These are phyloP conservation scores for Lanzia echinophila DNA, from an alignment of 2,329 filamentous ascomycete genomes.

Conservation along the genomic window DNA sequence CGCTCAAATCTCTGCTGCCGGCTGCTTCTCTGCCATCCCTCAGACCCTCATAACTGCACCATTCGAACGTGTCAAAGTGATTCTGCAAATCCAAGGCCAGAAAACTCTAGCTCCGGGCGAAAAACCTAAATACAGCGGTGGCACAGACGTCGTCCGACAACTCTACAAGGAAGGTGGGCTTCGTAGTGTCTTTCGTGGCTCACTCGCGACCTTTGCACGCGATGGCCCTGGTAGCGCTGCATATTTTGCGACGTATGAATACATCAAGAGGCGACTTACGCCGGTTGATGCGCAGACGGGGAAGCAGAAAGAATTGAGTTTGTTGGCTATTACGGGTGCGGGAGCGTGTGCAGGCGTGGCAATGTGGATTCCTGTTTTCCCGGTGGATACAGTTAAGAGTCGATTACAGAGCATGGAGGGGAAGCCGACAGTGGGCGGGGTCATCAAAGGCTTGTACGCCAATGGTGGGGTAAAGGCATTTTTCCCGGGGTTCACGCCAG, in stretches of 20 bases:
- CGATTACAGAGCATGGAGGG: slow-evolving; percentile 87
- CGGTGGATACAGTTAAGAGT: slow-evolving; percentile 93
- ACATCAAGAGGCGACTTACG: slow-evolving; percentile 81
- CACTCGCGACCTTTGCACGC: slow-evolving; percentile 81
- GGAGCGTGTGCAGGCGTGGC: slow-evolving; percentile 89
- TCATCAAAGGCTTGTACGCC: slow-evolving; percentile 75
- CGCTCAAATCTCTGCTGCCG: slow-evolving; percentile 81
- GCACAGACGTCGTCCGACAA: slow-evolving; percentile 84
- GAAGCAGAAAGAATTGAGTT: slow-evolving; percentile 65
- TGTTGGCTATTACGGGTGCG: slow-evolving; percentile 76
- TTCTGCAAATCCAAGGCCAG: slow-evolving; percentile 95
- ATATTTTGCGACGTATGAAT: slow-evolving; percentile 97
- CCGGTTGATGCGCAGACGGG: slow-evolving; percentile 71
- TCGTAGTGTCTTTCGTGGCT: slow-evolving; percentile 86
- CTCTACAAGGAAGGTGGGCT: slow-evolving; percentile 88
- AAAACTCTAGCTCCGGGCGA: slow-evolving; percentile 78
- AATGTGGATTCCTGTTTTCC: slow-evolving; percentile 99
- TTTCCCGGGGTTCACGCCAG: slow-evolving; percentile 94
- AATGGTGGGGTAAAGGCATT: slow-evolving; percentile 83
- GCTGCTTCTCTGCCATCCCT: slow-evolving; percentile 95
- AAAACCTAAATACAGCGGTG: slow-evolving; percentile 86
- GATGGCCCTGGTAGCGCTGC: slow-evolving; percentile 90
- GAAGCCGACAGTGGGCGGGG: slow-evolving; percentile 70
- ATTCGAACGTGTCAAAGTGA: slow-evolving; percentile 97
- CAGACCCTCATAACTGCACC: slow-evolving; percentile 98